Base-by-base conservation (phyloP, 2,329 filamentous ascomycete species). In the Aspergillus glaucus region DNA sequence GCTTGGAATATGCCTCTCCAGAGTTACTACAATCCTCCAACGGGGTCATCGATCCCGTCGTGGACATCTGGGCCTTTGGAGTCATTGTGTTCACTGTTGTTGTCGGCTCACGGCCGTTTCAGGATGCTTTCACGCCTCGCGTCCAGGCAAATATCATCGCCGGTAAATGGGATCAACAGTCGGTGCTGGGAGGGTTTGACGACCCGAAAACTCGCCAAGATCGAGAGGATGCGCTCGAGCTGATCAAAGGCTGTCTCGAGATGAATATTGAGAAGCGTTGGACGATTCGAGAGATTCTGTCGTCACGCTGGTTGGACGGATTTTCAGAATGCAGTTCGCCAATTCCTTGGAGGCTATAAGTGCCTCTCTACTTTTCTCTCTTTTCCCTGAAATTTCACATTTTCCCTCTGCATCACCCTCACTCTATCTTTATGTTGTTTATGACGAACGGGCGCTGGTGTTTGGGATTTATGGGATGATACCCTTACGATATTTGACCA, bases 61-160 rank as follows among this genome's bases (percentile, higher is more conserved):
- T 82, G 19, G 83, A 86, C 59, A 74, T 86, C 2, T 86, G 83
- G 83, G 82, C 83, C 2, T 83, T 80, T 56, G 83, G 83, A 4
- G 80, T 85, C 7, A 77, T 84, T 9, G 69, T 83, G 3, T 86
- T 79, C 58, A 75, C 80, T 1, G 67, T 85, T 21, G 66, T 84
- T 21, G 81, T 80, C 0, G 82, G 81, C 14, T 75, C 75, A 4
- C 71, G 84, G 5, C 83, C 83, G 0, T 86, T 86, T 66, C 75
- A 79, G 44, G 79, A 84, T 55, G 64, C 75, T 0, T 79, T 86
- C 53, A 71, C 79, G 42, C 77, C 79, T 43, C 79, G 78, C 49
- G 75, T 84, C 3, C 76, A 77, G 48, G 74, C 76, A 51, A 78
- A 80, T 55, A 86, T 86, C 50, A 63, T 79, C 26, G 73, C 71